A percentile compares a stretch with the other conserved stretches of the same genome.
Conservation (phyloP, 192 early-diverging fungal species). For the Podila minutissima region DNA sequence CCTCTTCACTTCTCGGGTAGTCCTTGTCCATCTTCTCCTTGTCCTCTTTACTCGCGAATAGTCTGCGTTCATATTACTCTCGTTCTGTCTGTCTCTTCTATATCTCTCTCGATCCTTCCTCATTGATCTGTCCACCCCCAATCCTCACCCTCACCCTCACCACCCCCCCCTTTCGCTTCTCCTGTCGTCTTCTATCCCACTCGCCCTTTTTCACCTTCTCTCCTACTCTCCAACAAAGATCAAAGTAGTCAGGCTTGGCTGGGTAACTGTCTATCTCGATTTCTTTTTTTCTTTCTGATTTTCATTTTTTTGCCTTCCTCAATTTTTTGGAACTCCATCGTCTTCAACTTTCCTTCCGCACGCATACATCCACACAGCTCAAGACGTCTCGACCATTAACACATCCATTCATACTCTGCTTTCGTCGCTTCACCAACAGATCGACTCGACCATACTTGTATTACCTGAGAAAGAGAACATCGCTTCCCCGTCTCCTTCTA, state of each 20-base stretch:
- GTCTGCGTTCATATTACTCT: conserved; percentile 3
- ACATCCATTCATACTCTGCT: no score
- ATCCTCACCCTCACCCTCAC: not conserved
- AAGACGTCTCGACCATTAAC: no score
- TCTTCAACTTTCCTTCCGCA: not conserved
- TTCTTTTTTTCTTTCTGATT: no score
- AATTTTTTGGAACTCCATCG: no score
- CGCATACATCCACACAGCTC: not conserved
- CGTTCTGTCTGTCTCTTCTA: not conserved
- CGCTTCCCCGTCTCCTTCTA: no score
- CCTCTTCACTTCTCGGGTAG: not conserved
- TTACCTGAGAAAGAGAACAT: no score
- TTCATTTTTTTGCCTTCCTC: not conserved
- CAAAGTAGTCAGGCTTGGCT: no score
- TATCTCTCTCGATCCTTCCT: not conserved
- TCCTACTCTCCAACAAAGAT: no score
- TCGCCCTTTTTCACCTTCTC: conserved; percentile 8
- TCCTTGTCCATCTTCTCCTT: not conserved
- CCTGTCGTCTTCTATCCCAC: conserved; percentile 5
- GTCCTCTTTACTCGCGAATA: not conserved
- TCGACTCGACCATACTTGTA: no score
- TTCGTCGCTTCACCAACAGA: no score
- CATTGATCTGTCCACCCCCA: not conserved
- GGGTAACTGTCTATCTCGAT: not conserved
- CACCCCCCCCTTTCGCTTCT: not conserved